These are phyloP conservation scores for Fusarium vanettenii DNA, from an alignment of 2,329 filamentous ascomycete genomes.

Conservation along the genomic window DNA sequence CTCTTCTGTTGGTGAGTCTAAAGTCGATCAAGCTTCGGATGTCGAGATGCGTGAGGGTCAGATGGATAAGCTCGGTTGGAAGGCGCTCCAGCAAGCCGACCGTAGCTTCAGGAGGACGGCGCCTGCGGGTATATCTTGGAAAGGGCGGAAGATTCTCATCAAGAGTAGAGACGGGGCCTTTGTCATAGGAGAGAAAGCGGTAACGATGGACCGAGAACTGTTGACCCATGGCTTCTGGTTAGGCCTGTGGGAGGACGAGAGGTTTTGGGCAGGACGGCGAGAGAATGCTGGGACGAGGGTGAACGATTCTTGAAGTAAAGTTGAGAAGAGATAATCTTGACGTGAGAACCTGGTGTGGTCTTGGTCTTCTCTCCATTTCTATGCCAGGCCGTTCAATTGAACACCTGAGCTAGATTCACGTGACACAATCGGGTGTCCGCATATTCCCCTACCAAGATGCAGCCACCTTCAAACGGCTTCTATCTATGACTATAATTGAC, in stretches of 20 bases:
- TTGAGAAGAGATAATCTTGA: background rate
- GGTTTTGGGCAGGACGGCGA: background rate
- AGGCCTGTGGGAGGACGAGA: background rate
- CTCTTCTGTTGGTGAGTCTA: background rate
- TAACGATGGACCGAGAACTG: background rate
- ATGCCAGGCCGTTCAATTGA: background rate
- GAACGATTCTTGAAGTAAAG: background rate
- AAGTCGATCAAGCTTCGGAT: background rate
- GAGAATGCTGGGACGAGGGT: background rate
- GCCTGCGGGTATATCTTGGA: background rate
- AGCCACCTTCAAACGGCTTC: background rate
- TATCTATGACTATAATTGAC: background rate
- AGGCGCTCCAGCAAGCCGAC: background rate
- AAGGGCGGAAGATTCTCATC: background rate
- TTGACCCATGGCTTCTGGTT: background rate
- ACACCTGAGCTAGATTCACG: background rate
- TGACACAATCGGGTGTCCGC: background rate
- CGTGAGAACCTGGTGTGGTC: background rate
- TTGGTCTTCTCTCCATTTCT: background rate
- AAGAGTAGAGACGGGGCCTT: background rate
- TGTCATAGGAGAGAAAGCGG: background rate
- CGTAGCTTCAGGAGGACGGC: background rate
- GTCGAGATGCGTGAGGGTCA: background rate
- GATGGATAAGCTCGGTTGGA: background rate
- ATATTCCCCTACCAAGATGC: background rate